A percentile compares a stretch with the other conserved stretches of the same genome.
These are phyloP conservation scores for Kurtzmaniella fragi DNA, from an alignment of 805 yeast genomes.

Conservation along the genomic window DNA sequence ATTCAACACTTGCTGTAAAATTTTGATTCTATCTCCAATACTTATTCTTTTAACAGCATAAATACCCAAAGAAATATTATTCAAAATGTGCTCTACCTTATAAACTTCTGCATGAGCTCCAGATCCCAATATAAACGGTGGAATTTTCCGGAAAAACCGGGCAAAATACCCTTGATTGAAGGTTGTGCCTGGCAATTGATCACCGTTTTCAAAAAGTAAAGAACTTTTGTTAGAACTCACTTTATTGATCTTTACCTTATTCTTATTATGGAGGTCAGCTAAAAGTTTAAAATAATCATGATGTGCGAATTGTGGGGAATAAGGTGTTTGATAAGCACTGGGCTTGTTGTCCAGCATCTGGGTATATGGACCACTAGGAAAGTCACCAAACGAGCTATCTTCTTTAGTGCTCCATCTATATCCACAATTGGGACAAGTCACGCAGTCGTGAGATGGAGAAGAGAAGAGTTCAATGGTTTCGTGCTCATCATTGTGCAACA, in stretches of 20 bases:
- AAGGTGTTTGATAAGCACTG: background rate
- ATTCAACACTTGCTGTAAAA: conserved; percentile 63
- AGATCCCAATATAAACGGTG: conserved; percentile 55
- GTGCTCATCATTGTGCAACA: conserved; percentile 27
- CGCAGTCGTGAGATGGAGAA: conserved; percentile 3
- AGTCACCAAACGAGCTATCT: background rate
- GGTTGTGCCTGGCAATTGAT: conserved; percentile 45
- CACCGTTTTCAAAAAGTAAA: background rate
- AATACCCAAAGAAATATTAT: conserved; percentile 64
- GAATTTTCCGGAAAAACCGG: conserved; percentile 60
- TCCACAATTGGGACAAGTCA: conserved; percentile 29
- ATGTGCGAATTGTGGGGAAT: conserved; percentile 21
- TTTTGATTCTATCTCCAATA: conserved; percentile 69
- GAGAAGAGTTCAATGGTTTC: conserved; percentile 24
- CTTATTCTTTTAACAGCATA: conserved; percentile 85
- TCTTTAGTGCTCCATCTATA: conserved; percentile 14
- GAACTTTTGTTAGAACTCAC: conserved; percentile 1
- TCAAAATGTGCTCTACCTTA: conserved; percentile 77
- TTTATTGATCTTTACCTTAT: background rate
- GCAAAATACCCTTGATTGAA: conserved; percentile 81
- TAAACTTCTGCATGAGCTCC: conserved; percentile 85
- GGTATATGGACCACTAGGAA: background rate
- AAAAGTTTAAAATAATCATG: conserved; percentile 33
- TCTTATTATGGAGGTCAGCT: conserved; percentile 18
- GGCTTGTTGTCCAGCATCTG: background rate